Evolutionary conservation across 306 rosid species (phyloP).

Genomic region (Gynostemma pentaphyllum): DNA sequence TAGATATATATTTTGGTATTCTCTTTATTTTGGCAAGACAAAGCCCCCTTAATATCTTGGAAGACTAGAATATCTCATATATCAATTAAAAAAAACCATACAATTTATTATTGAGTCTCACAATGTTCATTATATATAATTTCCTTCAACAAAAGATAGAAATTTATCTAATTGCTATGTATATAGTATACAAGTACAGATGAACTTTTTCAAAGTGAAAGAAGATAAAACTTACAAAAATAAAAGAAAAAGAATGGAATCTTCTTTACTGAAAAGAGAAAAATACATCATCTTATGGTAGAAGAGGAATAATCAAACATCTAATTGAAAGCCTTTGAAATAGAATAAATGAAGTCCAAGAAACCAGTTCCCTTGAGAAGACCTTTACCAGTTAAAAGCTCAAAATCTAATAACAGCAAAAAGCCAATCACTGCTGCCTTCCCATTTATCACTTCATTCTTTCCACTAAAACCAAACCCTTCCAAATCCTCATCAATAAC

Average conservation of each 20-base stretch:
- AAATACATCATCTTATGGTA: too few species aligned
- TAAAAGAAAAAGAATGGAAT: background rate
- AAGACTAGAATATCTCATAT: too few species aligned
- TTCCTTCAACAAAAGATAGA: background rate
- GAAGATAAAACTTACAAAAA: background rate
- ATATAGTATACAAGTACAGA: slow-evolving; percentile 2
- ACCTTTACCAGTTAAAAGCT: slow-evolving; percentile 91
- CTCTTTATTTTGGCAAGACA: too few species aligned
- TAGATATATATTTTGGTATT: too few species aligned
- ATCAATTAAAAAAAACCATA: too few species aligned
- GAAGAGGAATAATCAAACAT: too few species aligned
- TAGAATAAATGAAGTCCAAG: slow-evolving; percentile 76
- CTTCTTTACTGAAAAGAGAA: background rate
- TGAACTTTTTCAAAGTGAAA: background rate
- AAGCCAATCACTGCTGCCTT: slow-evolving; percentile 81
- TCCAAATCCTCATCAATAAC: slow-evolving; percentile 53
- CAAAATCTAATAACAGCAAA: slow-evolving; percentile 80
- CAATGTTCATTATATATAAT: too few species aligned
- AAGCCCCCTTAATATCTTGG: too few species aligned
- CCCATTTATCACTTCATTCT: slow-evolving; percentile 81
- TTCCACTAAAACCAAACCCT: slow-evolving; percentile 68
- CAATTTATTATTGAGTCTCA: too few species aligned
- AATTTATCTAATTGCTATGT: background rate
- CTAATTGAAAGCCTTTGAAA: slow-evolving; percentile 55
- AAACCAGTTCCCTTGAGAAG: slow-evolving; percentile 88